A percentile compares a stretch with the other conserved stretches of the same genome.
These are phyloP conservation scores for Vaccinium darrowii DNA, from an alignment of 148 eudicot genomes.

Conservation along the genomic window DNA sequence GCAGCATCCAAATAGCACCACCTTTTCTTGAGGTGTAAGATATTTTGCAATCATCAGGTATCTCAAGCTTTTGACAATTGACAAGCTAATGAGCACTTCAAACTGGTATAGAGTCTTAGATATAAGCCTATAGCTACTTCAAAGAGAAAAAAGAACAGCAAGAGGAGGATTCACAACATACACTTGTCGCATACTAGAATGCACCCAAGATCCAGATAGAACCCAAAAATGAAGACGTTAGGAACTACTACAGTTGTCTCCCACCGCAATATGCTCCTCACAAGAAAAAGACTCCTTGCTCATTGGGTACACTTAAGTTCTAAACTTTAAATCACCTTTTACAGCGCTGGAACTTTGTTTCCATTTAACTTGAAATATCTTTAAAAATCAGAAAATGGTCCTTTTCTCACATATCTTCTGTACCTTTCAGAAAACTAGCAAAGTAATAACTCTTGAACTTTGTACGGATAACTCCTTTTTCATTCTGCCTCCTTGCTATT, in stretches of 20 bases:
- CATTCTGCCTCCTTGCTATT: neutral
- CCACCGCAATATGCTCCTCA: neutral
- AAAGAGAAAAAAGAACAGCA: neutral
- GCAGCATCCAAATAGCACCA: neutral
- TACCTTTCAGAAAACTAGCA: neutral
- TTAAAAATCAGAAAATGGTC: neutral
- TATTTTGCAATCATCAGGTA: neutral
- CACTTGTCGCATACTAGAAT: too few species aligned
- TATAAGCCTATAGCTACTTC: neutral
- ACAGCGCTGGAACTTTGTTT: neutral
- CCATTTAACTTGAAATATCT: neutral
- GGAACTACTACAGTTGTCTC: conserved; percentile 3
- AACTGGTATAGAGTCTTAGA: neutral
- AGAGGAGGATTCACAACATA: neutral
- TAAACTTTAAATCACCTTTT: neutral
- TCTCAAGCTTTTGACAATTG: conserved; percentile 9
- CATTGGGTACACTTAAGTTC: neutral
- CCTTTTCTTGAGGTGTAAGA: neutral
- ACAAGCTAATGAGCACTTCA: neutral
- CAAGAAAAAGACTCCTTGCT: neutral
- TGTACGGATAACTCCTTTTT: neutral
- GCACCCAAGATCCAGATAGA: too few species aligned
- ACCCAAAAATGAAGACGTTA: neutral
- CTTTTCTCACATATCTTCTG: neutral
- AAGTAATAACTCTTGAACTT: neutral